Conservation (phyloP, 225 moss, liverwort and hornwort species). For the Antitrichia curtipendula region DNA sequence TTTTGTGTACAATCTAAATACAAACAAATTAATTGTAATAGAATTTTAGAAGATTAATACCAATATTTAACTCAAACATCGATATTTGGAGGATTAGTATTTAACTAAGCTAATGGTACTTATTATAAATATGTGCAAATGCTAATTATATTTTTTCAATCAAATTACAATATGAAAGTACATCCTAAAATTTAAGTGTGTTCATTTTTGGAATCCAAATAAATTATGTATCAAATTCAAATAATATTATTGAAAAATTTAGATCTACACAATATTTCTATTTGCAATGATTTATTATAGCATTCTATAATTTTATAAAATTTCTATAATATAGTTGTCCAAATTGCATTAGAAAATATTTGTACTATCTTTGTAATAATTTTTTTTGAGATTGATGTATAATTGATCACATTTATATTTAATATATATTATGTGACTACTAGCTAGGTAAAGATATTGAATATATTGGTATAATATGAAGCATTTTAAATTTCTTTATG, state of each 20-base stretch:
- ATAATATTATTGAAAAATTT: background rate
- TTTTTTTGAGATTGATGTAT: background rate
- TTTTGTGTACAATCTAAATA: background rate
- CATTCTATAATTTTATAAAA: background rate
- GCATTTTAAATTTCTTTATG: background rate
- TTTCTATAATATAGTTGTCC: background rate
- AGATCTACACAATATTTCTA: background rate
- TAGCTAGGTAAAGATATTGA: background rate
- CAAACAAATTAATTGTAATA: background rate
- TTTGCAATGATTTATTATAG: background rate
- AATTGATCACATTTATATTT: background rate
- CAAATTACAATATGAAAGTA: background rate
- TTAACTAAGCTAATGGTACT: background rate
- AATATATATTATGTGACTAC: background rate
- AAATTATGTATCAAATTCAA: background rate
- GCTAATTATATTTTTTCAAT: background rate
- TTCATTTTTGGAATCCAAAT: background rate
- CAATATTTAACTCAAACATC: background rate
- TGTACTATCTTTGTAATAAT: background rate
- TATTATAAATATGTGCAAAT: background rate
- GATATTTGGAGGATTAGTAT: rapidly evolving
- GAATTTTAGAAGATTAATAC: background rate
- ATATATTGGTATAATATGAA: background rate
- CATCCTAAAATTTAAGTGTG: too few relatives aligned
- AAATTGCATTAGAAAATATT: background rate